Percentiles rank a stretch among this genome's conserved stretches.
These are phyloP conservation scores for Ceratocystis variospora DNA, from an alignment of 2,329 filamentous ascomycete genomes.

Conservation along the genomic window DNA sequence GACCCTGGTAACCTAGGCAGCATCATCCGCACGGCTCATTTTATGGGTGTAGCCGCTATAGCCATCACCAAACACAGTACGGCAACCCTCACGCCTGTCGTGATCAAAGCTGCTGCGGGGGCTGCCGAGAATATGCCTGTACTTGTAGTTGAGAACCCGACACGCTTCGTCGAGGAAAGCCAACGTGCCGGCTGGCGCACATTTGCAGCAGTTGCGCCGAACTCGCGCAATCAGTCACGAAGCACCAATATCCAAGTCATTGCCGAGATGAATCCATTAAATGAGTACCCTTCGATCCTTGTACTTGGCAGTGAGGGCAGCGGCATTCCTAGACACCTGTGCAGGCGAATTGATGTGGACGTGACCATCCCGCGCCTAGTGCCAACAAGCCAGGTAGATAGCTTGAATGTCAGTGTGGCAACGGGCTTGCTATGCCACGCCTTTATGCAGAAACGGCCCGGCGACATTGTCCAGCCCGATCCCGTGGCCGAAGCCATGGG, in stretches of 20 bases:
- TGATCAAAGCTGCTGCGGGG: constrained; percentile 77
- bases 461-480: not conserved
- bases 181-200: constrained; percentile 64
- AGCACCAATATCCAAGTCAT: constrained; percentile 23
- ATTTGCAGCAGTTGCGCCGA: constrained; percentile 55
- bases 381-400: constrained; percentile 54
- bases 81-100: constrained; percentile 59
- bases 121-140: constrained; percentile 69
- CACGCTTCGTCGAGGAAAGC: constrained; percentile 56
- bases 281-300: constrained; percentile 54
- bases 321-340: constrained; percentile 52
- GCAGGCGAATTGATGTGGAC: constrained; percentile 50
- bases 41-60: constrained; percentile 78
- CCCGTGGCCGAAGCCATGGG: not conserved
- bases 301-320: constrained; percentile 73
- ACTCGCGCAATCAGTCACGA: constrained; percentile 21
- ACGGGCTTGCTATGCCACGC: constrained; percentile 60
- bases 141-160: constrained; percentile 53
- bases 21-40: constrained; percentile 77
- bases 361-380: constrained; percentile 49
- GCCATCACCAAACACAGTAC: constrained; percentile 60
- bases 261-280: constrained; percentile 37
- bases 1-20: constrained; percentile 86
- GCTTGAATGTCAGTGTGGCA: constrained; percentile 86
- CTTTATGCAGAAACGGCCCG: constrained; percentile 30